Conservation (phyloP, 2,329 filamentous ascomycete genomes). For the Lecanoromycetidae sp. region DNA sequence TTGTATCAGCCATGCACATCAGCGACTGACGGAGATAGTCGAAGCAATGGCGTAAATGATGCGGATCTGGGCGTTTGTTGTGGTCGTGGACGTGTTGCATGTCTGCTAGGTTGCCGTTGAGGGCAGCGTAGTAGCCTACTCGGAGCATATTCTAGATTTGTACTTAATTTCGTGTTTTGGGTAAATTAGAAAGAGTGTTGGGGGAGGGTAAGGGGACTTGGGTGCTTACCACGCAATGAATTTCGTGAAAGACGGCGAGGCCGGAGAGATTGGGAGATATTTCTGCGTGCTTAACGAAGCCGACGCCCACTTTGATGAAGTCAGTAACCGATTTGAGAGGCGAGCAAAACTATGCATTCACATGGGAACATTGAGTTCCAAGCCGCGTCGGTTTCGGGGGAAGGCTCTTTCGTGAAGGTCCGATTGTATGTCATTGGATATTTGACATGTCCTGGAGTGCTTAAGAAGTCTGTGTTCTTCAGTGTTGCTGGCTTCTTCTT, state of each 20-base stretch:
- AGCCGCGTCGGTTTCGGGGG: too few relatives aligned
- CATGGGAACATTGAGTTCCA: too few relatives aligned
- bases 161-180: neutral
- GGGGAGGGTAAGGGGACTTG: neutral
- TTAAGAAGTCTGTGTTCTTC: too few relatives aligned
- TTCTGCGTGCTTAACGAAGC: neutral
- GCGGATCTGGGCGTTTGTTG: neutral
- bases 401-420: too few relatives aligned
- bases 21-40: conserved; percentile 10
- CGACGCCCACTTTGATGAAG: too few relatives aligned
- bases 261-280: conserved; percentile 3
- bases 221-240: neutral
- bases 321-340: too few relatives aligned
- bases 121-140: conserved; percentile 26
- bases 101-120: conserved; percentile 20
- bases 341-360: too few relatives aligned
- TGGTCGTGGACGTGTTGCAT: conserved; percentile 9
- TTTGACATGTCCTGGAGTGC: too few relatives aligned
- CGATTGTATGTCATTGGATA: too few relatives aligned
- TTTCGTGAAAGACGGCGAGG: conserved; percentile 2
- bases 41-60: conserved; percentile 4
- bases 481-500: too few relatives aligned
- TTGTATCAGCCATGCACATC: conserved; percentile 8
- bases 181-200: too few relatives aligned
- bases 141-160: conserved; percentile 26